Base-by-base conservation (phyloP, 768 basidiomycete species). In the Phylloporus arenicola region DNA sequence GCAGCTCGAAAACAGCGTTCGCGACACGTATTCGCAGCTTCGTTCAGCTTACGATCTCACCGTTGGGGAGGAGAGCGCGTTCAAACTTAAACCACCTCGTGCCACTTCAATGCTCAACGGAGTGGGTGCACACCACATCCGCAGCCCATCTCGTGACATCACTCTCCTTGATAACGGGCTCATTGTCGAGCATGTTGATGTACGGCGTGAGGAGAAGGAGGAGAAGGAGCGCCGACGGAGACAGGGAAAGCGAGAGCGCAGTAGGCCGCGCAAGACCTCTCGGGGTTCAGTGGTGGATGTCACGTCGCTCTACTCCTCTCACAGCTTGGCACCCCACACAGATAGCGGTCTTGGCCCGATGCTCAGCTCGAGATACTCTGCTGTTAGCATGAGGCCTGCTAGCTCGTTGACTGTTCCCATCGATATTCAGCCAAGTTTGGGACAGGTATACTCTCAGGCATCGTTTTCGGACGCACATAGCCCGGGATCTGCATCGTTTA, bases 141-240 rank as follows among this genome's bases (percentile, higher is more conserved):
- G 77, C 27, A 74, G 72, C 19, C 77, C 81, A 47, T 82, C 82
- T 35, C 79, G 86, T 30, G 86, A 92, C 48, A 76, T 89, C 13
- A 88, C 89, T 0, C 72, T 93, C 10, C 78, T 94, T 19, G 86
- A 92, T 67, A 92, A 89, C 56, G 90, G 90, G 3, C 83, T 93
- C 77, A 88, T 92, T 46, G 84, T 92, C 8, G 92, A 94, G 59
- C 86, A 88, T 53, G 86, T 93, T 33, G 81, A 93, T 65, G 80
- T 93, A 17, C 80, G 83, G 29, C 83, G 75, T 55, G 88, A 90
- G 66, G 89, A 89, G 65, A 79, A 72, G 51, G 88, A 88, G 56
- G 86, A 82, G 33, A 78, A 79, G 39, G 84, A 88, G 39, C 81
- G 86, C 24, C 74, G 76, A 51, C 80, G 79, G 52, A 83, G 75